Conservation (phyloP, 805 yeast genomes). For the Wickerhamiella allomyrinae region DNA sequence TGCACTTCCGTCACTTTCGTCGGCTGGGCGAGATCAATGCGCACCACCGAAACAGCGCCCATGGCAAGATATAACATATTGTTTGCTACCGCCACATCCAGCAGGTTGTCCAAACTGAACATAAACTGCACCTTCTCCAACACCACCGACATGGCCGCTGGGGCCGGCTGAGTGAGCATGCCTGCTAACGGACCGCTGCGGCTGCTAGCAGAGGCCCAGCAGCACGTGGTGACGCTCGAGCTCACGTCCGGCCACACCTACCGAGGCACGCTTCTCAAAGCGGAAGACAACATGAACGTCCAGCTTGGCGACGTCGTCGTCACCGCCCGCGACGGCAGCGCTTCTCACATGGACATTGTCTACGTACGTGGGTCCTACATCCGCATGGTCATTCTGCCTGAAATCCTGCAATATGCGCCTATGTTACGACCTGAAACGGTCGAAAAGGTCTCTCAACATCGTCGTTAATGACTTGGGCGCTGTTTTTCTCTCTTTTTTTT, state of each 20-base stretch:
- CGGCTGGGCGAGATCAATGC: constrained; percentile 56
- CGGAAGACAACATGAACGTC: constrained; percentile 89
- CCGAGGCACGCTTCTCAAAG: constrained; percentile 69
- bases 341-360: constrained; percentile 65
- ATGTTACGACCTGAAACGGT: constrained; percentile 41
- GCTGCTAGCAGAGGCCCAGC: constrained; percentile 75
- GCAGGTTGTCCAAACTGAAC: constrained; percentile 33
- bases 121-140: constrained; percentile 37
- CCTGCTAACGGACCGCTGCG: constrained; percentile 54
- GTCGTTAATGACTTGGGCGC: neutral
- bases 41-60: constrained; percentile 37
- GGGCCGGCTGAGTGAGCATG: constrained; percentile 1
- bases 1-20: constrained; percentile 35
- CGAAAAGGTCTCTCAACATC: too few relatives aligned
- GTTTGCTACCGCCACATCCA: constrained; percentile 37
- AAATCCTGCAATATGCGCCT: constrained; percentile 74
- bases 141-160: constrained; percentile 23
- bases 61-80: constrained; percentile 45
- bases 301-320: constrained; percentile 69
- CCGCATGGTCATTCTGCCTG: constrained; percentile 75
- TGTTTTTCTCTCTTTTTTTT: neutral
- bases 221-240: constrained; percentile 74
- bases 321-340: constrained; percentile 62
- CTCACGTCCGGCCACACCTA: constrained; percentile 74
- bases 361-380: constrained; percentile 87